These are phyloP conservation scores for Gaertneriomyces sp. DNA, from an alignment of 192 early-diverging fungal genomes.

Conservation along the genomic window DNA sequence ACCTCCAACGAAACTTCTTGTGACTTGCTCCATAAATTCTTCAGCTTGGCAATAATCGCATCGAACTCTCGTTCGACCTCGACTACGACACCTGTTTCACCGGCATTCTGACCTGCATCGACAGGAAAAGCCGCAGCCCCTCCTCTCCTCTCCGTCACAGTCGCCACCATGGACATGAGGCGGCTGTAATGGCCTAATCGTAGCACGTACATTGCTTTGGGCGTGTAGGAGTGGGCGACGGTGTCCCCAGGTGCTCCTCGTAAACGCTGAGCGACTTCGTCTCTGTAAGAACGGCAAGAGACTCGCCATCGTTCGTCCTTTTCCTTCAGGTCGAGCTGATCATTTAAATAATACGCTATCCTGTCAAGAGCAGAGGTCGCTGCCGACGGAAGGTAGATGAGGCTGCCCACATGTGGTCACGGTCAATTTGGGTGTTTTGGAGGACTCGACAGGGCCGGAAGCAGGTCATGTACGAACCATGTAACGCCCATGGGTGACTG, in stretches of 20 bases:
- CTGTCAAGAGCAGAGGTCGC: slow-evolving; percentile 3
- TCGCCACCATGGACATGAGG: slow-evolving; percentile 19
- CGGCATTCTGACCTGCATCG: background rate
- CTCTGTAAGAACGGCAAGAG: slow-evolving; percentile 20
- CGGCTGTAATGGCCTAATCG: slow-evolving; percentile 3
- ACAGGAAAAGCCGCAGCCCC: background rate
- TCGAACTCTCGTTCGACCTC: slow-evolving; percentile 6
- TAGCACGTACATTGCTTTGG: slow-evolving; percentile 21
- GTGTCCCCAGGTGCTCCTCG: background rate
- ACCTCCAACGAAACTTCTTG: slow-evolving; percentile 23
- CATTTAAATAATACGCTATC: slow-evolving; percentile 9
- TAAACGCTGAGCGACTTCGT: slow-evolving; percentile 13
- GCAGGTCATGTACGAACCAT: no score
- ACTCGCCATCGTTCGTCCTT: slow-evolving; percentile 17
- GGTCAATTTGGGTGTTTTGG: no score
- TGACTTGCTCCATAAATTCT: slow-evolving; percentile 14
- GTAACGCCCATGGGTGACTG: no score
- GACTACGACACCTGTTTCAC: slow-evolving; percentile 21
- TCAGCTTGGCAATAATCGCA: slow-evolving; percentile 21
- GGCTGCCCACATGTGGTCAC: background rate
- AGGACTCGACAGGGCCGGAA: no score
- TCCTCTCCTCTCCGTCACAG: background rate
- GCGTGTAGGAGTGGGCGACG: background rate
- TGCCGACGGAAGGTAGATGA: slow-evolving; percentile 15
- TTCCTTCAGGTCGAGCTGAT: slow-evolving; percentile 12